Conservation (phyloP, 352 stramenopile species). For the Pythium monospermum region DNA sequence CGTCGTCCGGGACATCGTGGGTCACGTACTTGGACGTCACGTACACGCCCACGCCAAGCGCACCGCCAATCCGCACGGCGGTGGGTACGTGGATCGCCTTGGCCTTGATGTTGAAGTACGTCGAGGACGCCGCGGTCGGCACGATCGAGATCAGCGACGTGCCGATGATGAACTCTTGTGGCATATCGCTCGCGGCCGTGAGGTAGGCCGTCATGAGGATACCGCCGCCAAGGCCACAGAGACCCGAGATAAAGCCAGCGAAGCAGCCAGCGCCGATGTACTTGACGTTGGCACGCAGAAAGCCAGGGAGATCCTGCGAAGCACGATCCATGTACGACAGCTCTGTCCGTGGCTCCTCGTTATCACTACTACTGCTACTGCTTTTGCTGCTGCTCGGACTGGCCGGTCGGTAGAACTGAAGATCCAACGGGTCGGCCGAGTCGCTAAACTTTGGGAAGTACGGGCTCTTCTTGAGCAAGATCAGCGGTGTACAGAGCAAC, state of each 20-base stretch:
- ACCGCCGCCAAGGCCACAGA: slow-evolving; percentile 75
- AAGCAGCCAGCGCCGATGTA: slow-evolving; percentile 68
- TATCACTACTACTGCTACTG: neutral
- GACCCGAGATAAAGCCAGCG: slow-evolving; percentile 77
- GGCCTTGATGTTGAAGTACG: slow-evolving; percentile 73
- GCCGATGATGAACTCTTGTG: slow-evolving; percentile 76
- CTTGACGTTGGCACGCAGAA: slow-evolving; percentile 63
- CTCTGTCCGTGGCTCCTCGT: neutral
- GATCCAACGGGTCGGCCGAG: slow-evolving; percentile 45
- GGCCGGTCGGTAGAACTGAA: slow-evolving; percentile 86
- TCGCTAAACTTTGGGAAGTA: slow-evolving; percentile 75
- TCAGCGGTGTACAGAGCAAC: slow-evolving; percentile 68
- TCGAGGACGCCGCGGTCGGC: slow-evolving; percentile 72
- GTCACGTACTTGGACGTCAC: slow-evolving; percentile 81
- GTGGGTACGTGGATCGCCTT: slow-evolving; percentile 78
- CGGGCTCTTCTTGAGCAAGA: slow-evolving; percentile 77
- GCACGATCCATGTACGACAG: slow-evolving; percentile 44
- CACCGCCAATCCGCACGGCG: slow-evolving; percentile 52
- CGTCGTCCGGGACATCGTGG: slow-evolving; percentile 62
- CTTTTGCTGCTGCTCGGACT: too few species aligned
- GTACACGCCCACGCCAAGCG: slow-evolving; percentile 56
- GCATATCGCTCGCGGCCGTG: slow-evolving; percentile 82
- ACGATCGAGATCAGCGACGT: slow-evolving; percentile 82
- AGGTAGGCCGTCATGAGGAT: slow-evolving; percentile 87
- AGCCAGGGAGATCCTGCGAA: slow-evolving; percentile 32